Evolutionary conservation across 2,329 filamentous ascomycete genomes (phyloP).

Genomic region (Metarhizium sp.): DNA sequence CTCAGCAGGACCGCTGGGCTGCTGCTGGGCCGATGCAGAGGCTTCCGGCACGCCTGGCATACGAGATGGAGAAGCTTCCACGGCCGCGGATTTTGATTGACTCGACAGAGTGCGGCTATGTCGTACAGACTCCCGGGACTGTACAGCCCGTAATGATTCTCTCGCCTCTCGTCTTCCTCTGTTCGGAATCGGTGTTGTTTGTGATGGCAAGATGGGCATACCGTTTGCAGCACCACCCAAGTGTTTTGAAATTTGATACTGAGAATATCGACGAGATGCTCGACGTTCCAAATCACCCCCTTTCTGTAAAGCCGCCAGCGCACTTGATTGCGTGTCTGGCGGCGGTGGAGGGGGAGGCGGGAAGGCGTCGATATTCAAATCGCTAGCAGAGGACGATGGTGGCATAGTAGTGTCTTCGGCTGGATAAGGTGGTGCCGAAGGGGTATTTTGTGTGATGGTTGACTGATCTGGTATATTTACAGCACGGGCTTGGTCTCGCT

Average conservation of each 20-base stretch:
- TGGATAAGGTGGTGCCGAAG: slow-evolving; percentile 64
- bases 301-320: slow-evolving; percentile 80
- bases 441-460: slow-evolving; percentile 66
- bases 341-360: slow-evolving; percentile 64
- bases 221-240: slow-evolving; percentile 72
- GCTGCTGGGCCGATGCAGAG: slow-evolving; percentile 15
- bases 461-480: slow-evolving; percentile 52
- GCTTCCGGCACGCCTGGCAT: slow-evolving; percentile 58
- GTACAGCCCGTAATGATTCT: slow-evolving; percentile 69
- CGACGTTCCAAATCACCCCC: slow-evolving; percentile 87
- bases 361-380: slow-evolving; percentile 54
- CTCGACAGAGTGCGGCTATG: slow-evolving; percentile 40
- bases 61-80: slow-evolving; percentile 55
- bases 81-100: slow-evolving; percentile 27
- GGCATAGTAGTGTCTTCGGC: slow-evolving; percentile 46
- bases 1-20: slow-evolving; percentile 11
- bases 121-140: slow-evolving; percentile 40
- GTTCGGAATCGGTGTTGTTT: slow-evolving; percentile 77
- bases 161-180: slow-evolving; percentile 68
- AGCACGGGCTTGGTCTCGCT: slow-evolving; percentile 40
- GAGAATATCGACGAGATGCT: slow-evolving; percentile 87
- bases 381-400: slow-evolving; percentile 25
- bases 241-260: slow-evolving; percentile 94
- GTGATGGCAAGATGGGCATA: slow-evolving; percentile 76
- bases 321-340: slow-evolving; percentile 72